Evolutionary conservation across 306 rosid genomes (phyloP).

Genomic region (Fagus crenata): DNA sequence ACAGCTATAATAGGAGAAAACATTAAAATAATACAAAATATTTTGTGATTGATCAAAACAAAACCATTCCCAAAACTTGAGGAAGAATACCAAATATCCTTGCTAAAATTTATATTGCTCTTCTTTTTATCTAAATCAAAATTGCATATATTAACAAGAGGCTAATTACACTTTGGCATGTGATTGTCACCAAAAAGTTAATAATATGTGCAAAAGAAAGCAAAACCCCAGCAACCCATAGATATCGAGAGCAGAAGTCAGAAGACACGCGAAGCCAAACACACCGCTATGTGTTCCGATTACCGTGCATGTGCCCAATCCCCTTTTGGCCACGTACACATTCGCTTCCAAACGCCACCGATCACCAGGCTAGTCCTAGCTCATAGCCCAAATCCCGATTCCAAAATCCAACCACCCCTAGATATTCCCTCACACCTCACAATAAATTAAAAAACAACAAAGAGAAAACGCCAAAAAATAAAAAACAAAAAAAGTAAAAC

Average conservation of each 20-base stretch:
- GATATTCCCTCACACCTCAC: neutral
- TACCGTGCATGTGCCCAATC: neutral
- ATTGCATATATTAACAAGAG: conserved; percentile 29
- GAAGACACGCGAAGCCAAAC: neutral
- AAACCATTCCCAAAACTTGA: too few relatives aligned
- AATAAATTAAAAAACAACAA: neutral
- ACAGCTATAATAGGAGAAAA: too few relatives aligned
- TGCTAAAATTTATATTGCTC: neutral
- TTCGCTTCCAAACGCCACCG: conserved; percentile 14
- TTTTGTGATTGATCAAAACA: too few relatives aligned
- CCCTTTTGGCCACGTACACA: conserved; percentile 12
- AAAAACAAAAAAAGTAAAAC: neutral
- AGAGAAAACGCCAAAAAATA: neutral
- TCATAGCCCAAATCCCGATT: neutral
- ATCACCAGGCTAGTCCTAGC: neutral
- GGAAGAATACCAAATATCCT: too few relatives aligned
- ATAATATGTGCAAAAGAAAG: conserved; percentile 32
- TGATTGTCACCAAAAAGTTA: conserved; percentile 7
- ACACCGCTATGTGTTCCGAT: conserved; percentile 14
- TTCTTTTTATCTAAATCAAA: neutral
- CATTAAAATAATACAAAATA: too few relatives aligned
- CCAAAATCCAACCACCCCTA: neutral
- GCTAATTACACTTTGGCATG: conserved; percentile 45
- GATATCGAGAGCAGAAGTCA: conserved; percentile 10
- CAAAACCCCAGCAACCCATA: conserved; percentile 13